Conservation (phyloP, 129 eudicot species). For the Saposhnikovia divaricata region DNA sequence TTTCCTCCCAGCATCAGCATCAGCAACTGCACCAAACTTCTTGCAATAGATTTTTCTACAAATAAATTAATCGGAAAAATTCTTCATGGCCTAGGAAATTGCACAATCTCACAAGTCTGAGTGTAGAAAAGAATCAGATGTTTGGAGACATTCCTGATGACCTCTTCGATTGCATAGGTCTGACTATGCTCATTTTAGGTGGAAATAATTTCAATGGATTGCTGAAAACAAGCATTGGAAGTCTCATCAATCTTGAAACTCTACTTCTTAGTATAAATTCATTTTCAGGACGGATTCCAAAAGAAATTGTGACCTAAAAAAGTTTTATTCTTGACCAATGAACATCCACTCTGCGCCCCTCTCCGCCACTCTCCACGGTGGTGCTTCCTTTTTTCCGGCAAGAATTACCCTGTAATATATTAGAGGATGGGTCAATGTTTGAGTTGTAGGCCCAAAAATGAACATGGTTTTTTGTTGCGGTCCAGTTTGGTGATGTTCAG, state of each 20-base stretch:
- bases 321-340: neutral
- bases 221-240: conserved; percentile 46
- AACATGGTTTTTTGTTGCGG: conserved; percentile 47
- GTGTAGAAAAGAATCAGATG: too few relatives aligned
- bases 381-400: neutral
- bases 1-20: too few relatives aligned
- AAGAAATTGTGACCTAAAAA: conserved; percentile 59
- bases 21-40: too few relatives aligned
- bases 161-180: too few relatives aligned
- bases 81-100: too few relatives aligned
- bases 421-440: conserved; percentile 70
- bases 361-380: conserved; percentile 15
- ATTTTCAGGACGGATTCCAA: conserved; percentile 48
- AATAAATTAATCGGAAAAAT: too few relatives aligned
- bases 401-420: too few relatives aligned
- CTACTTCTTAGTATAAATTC: conserved; percentile 32
- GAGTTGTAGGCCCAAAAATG: conserved; percentile 55
- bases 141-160: too few relatives aligned
- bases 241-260: conserved; percentile 33
- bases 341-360: neutral
- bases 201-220: conserved; percentile 41
- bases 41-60: too few relatives aligned
- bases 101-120: too few relatives aligned
- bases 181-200: conserved; percentile 7
- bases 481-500: conserved; percentile 57